phyloP scores from a whole-genome alignment of 176 grass and related monocot genomes.

The Melocanna baccifera region DNA sequence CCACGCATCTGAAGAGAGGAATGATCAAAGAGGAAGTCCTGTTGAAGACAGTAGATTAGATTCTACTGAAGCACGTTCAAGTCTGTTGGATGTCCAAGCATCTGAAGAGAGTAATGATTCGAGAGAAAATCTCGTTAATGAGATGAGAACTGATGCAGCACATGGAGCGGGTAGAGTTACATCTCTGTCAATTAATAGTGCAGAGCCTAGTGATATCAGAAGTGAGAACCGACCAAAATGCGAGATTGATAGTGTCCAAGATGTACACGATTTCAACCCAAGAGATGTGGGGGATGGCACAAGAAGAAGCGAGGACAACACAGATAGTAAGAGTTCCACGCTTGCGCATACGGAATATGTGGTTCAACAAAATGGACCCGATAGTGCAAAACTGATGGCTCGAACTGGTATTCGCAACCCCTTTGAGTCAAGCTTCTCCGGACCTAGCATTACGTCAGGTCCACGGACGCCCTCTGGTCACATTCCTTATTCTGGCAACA shows the following conservation, averaged over 20 bases:
- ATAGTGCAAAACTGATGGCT: conserved; percentile 27
- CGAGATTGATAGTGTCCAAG: conserved; percentile 24
- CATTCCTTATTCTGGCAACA: conserved; percentile 72
- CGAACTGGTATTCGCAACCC: conserved; percentile 34
- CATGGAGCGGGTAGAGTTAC: background rate
- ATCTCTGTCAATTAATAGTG: background rate
- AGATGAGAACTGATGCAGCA: background rate
- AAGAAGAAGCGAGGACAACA: conserved; percentile 11
- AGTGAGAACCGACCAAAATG: conserved; percentile 3
- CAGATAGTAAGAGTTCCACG: background rate
- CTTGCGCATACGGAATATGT: conserved; percentile 26
- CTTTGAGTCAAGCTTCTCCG: conserved; percentile 55
- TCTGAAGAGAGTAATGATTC: conserved; percentile 20
- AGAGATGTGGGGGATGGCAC: conserved; percentile 7
- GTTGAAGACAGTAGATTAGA: conserved; percentile 39
- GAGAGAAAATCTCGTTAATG: background rate
- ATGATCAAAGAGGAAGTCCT: conserved; percentile 24
- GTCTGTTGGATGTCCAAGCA: conserved; percentile 22
- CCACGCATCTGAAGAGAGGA: conserved; percentile 26
- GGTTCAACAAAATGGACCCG: conserved; percentile 31
- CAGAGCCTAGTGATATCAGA: conserved; percentile 3
- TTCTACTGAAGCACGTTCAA: conserved; percentile 33
- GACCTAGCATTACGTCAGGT: conserved; percentile 43
- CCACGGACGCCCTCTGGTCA: conserved; percentile 49
- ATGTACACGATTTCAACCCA: conserved; percentile 48